Evolutionary conservation across 2,329 filamentous ascomycete genomes (phyloP).

Genomic region (Penicillium sp.): DNA sequence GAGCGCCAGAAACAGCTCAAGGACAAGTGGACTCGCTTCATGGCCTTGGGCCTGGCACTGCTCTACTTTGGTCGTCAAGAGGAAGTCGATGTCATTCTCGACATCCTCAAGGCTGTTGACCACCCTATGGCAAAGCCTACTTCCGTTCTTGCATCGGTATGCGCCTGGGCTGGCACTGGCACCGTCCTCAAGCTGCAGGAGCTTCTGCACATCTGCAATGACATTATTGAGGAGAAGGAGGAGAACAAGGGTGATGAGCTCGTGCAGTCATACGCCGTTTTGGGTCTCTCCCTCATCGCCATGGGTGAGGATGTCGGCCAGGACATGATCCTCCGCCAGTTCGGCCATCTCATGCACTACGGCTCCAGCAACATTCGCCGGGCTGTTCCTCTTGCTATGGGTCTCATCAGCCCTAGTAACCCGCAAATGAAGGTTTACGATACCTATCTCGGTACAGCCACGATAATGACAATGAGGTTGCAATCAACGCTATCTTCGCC

Average conservation of each 20-base stretch:
- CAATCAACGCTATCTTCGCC: constrained; percentile 97
- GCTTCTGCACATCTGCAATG: constrained; percentile 95
- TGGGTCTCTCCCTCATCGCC: constrained; percentile 91
- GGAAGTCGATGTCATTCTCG: constrained; percentile 96
- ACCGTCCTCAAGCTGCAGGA: constrained; percentile 97
- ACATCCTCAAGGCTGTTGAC: constrained; percentile 94
- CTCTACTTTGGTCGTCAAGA: constrained; percentile 96
- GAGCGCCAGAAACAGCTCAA: constrained; percentile 87
- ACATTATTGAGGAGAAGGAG: constrained; percentile 90
- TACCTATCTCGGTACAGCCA: constrained; percentile 93
- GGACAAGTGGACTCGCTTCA: constrained; percentile 97
- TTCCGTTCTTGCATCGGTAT: constrained; percentile 89
- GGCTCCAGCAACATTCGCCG: constrained; percentile 96
- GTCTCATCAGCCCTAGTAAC: constrained; percentile 93
- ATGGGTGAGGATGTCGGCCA: constrained; percentile 99
- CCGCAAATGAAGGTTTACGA: constrained; percentile 99
- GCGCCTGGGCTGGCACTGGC: constrained; percentile 96
- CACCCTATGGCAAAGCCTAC: constrained; percentile 98
- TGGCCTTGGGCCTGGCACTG: constrained; percentile 88
- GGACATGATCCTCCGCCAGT: constrained; percentile 97
- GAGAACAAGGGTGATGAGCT: constrained; percentile 95
- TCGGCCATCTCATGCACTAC: constrained; percentile 98
- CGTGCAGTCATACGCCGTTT: constrained; percentile 90
- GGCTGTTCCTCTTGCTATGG: constrained; percentile 94
- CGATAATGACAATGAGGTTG: constrained; percentile 97